Evolutionary conservation across 352 stramenopile genomes (phyloP).

Genomic region (Phytopythium mirpurense): DNA sequence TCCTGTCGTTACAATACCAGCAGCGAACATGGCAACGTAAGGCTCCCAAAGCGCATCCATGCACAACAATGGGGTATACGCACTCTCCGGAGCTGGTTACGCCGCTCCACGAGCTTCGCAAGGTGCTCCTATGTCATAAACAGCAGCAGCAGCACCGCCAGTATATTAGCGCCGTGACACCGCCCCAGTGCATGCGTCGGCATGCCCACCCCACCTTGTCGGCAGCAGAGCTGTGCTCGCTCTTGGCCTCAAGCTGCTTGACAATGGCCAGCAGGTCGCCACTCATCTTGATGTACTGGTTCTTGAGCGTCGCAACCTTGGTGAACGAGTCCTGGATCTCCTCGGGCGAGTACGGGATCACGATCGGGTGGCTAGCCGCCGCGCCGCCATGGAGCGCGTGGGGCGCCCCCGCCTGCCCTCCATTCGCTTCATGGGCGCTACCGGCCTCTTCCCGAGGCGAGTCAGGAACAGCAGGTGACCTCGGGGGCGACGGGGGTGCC

Average conservation of each 20-base stretch:
- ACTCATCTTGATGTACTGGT: constrained; percentile 75
- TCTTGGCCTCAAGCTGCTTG: constrained; percentile 40
- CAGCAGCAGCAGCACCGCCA: too few species aligned
- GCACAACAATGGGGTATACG: not conserved
- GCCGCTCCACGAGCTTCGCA: constrained; percentile 50
- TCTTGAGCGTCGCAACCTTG: constrained; percentile 73
- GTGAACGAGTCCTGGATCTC: constrained; percentile 87
- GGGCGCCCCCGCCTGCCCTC: constrained; percentile 21
- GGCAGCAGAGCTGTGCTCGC: constrained; percentile 4
- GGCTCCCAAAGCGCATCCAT: not conserved
- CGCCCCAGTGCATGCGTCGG: too few species aligned
- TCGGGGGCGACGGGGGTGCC: constrained; percentile 17
- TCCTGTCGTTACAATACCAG: constrained; percentile 30
- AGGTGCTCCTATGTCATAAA: constrained; percentile 28
- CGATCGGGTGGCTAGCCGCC: constrained; percentile 26
- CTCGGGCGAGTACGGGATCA: constrained; percentile 71
- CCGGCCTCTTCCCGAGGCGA: constrained; percentile 35
- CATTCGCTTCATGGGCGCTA: constrained; percentile 34
- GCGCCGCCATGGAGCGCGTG: constrained; percentile 19
- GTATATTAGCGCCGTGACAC: too few species aligned
- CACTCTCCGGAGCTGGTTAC: constrained; percentile 70
- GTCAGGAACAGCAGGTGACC: constrained; percentile 23
- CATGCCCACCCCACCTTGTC: constrained; percentile 13
- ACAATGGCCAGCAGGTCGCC: constrained; percentile 51
- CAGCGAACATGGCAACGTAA: not conserved